These are phyloP conservation scores for Penicillium soppii DNA, from an alignment of 495 filamentous ascomycete genomes.

Conservation along the genomic window DNA sequence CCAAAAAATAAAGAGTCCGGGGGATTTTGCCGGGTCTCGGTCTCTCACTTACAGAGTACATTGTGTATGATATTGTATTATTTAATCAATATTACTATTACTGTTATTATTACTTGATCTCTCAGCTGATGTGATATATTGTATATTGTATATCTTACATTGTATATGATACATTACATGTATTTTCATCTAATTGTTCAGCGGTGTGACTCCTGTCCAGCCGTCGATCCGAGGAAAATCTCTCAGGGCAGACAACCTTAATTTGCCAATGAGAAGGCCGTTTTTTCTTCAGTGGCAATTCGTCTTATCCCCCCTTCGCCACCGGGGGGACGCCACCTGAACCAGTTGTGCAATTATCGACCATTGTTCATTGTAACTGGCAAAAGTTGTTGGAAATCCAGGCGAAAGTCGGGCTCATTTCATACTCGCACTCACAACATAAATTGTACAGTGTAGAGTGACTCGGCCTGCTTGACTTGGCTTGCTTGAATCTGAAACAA, in stretches of 20 bases:
- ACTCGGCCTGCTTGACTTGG: too few species aligned
- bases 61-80: too few species aligned
- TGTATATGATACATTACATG: background rate
- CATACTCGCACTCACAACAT: too few species aligned
- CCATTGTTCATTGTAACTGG: too few species aligned
- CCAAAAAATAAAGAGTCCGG: constrained; percentile 6
- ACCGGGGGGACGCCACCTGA: background rate
- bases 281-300: constrained; percentile 4
- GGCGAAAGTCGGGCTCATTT: too few species aligned
- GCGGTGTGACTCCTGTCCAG: too few species aligned
- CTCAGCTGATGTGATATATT: background rate
- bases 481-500: background rate
- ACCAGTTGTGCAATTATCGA: background rate
- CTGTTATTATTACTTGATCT: too few species aligned
- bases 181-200: too few species aligned
- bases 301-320: constrained; percentile 5
- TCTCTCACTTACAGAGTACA: background rate
- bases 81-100: too few species aligned
- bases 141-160: background rate
- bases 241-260: constrained; percentile 25
- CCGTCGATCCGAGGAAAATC: too few species aligned
- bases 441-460: background rate
- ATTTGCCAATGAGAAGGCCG: background rate
- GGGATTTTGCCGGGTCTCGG: constrained; percentile 8
- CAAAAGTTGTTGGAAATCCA: too few species aligned